Evolutionary conservation across 805 yeast species (phyloP), one percentile per base, ranked within the genome.

Genomic region (Kluyveromyces siamensis): DNA sequence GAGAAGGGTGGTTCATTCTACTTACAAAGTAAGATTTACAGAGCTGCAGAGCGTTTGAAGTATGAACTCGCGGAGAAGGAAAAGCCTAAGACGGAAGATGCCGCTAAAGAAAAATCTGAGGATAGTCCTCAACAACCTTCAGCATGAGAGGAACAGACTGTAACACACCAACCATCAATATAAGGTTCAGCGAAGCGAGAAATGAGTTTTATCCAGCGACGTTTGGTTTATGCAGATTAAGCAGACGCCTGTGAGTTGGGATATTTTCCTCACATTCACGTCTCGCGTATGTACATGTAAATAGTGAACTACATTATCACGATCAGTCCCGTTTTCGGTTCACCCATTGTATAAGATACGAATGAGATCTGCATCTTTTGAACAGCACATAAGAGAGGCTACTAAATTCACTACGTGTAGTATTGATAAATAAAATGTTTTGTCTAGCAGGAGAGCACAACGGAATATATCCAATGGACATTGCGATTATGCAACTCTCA

Each of bases 1-100:
- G 97, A 90, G 52, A 88, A 89, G 67, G 96, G 96, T n/a, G 96
- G 96, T 40, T 85, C 96, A 40, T 91, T 93, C 63, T 93, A 91
- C 62, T 65, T 93, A 46, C 99, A 93, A 64, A 83, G 93, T 47
- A 93, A 93, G 70, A 91, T 93, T 21, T 89, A 80, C 67, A 79
- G 96, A 67, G 97, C 99, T 21, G 86, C 89, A 79, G 98, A 93
- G 65, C 76, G 96, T 52, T 72, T 93, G 56, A 82, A 84, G 65
- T 79, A 80, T 61, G 98, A 93, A 65, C 59, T 88, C 44, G 58
- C 61, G 10, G 60, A 65, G 40, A 48, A 44, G 18, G 62, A 58
- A 40, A 55, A 53, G 38, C 43, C 53, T 19, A 51, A 45, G n/a
- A 13, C 33, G 25, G 46, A 41, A 16, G 21, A 10, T 4, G 40